Conservation (phyloP, 2,329 filamentous ascomycete species). For the Beauveria sp. region DNA sequence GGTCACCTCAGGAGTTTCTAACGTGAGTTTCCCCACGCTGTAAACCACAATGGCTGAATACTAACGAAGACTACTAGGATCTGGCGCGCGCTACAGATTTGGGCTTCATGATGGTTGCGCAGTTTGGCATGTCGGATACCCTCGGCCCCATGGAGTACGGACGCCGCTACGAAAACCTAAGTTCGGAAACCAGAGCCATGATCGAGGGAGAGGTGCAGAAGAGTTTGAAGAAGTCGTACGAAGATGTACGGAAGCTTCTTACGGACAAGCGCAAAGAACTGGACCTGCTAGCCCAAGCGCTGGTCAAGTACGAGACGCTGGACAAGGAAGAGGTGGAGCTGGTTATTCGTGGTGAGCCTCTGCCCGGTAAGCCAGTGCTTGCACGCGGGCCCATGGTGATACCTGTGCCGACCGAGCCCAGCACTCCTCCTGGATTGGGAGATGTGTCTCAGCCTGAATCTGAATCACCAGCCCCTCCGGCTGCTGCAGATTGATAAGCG, state of each 20-base stretch:
- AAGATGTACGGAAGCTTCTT: conserved; percentile 65
- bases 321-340: conserved; percentile 83
- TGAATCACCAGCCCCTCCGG: conserved; percentile 10
- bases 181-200: conserved; percentile 74
- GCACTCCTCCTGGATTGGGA: conserved; percentile 27
- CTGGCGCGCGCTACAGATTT: conserved; percentile 73
- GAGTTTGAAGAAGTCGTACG: conserved; percentile 72
- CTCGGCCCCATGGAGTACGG: conserved; percentile 87
- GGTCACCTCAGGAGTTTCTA: conserved; percentile 80
- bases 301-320: conserved; percentile 91
- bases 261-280: conserved; percentile 73
- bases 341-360: conserved; percentile 78
- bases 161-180: conserved; percentile 72
- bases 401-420: conserved; percentile 28
- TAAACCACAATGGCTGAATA: not conserved
- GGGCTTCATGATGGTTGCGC: conserved; percentile 82
- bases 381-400: conserved; percentile 42
- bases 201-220: conserved; percentile 87
- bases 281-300: conserved; percentile 77
- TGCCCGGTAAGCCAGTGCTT: conserved; percentile 55
- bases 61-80: conserved; percentile 50
- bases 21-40: conserved; percentile 42
- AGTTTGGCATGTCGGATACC: conserved; percentile 79
- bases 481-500: not conserved
- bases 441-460: conserved; percentile 27